A percentile compares a stretch with the other conserved stretches of the same genome.
Evolutionary conservation across 495 filamentous ascomycete species (phyloP).

Genomic region (Hyaloscypha bicolor): DNA sequence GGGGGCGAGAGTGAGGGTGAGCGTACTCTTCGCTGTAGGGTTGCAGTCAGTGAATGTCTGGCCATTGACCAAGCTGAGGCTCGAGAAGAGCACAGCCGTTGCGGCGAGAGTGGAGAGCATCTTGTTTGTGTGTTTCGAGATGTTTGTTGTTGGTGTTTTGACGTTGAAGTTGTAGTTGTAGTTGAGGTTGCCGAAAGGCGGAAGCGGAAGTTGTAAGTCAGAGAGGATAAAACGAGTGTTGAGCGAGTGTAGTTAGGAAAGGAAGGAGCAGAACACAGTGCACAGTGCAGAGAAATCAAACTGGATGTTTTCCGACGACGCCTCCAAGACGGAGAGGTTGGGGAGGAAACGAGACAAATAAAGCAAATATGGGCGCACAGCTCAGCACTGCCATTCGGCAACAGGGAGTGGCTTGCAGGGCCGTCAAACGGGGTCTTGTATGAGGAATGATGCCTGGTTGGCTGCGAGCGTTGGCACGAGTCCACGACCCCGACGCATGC

Average conservation of each 20-base stretch:
- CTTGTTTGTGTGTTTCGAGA: slow-evolving; percentile 6
- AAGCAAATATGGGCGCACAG: neutral
- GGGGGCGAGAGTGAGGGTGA: neutral
- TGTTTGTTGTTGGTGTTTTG: slow-evolving; percentile 10
- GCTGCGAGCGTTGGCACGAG: neutral
- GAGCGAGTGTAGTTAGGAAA: slow-evolving; percentile 10
- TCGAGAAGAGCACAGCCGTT: slow-evolving; percentile 20
- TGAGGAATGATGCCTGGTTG: neutral
- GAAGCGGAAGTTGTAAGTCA: neutral
- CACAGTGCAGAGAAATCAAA: neutral
- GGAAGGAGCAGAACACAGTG: slow-evolving; percentile 10
- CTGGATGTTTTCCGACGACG: neutral
- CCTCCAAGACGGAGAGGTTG: slow-evolving; percentile 1
- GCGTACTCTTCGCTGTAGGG: slow-evolving; percentile 33
- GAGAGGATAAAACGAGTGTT: slow-evolving; percentile 5
- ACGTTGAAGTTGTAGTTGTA: neutral
- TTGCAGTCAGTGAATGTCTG: slow-evolving; percentile 37
- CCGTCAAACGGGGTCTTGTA: slow-evolving; percentile 5
- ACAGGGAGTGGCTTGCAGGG: neutral
- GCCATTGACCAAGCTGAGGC: slow-evolving; percentile 20
- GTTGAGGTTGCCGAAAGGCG: neutral
- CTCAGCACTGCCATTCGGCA: too few relatives aligned
- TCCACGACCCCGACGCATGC: too few relatives aligned
- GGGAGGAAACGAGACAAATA: neutral
- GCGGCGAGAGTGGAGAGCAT: slow-evolving; percentile 28